Conservation (phyloP, 495 filamentous ascomycete genomes). For the Recurvomyces mirabilis region DNA sequence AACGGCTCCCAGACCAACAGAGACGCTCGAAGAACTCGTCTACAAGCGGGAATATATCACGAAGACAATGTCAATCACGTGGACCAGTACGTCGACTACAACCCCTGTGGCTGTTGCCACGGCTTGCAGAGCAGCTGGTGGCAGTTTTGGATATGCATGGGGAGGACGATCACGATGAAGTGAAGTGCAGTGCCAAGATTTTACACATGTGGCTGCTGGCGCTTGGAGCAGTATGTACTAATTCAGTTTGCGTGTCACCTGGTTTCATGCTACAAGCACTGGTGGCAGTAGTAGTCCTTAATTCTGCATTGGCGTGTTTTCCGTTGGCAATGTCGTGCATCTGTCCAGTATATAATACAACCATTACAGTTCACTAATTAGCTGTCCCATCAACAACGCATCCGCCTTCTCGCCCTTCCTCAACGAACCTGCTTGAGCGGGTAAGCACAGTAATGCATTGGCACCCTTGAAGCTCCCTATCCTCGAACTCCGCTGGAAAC, state of each 20-base stretch:
- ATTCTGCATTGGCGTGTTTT: too few relatives aligned
- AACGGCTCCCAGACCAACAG: slow-evolving; percentile 1
- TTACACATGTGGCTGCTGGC: too few relatives aligned
- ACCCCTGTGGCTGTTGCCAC: not conserved
- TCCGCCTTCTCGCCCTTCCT: slow-evolving; percentile 46
- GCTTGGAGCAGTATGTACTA: too few relatives aligned
- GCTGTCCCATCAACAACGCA: slow-evolving; percentile 50
- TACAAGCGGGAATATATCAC: slow-evolving; percentile 1
- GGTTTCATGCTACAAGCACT: too few relatives aligned
- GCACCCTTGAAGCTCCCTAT: slow-evolving; percentile 81
- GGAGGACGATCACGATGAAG: too few relatives aligned
- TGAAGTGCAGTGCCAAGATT: too few relatives aligned
- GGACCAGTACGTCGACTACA: not conserved
- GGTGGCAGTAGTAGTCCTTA: too few relatives aligned
- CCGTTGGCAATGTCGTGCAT: too few relatives aligned
- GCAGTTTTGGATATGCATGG: not conserved
- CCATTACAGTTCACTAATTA: too few relatives aligned
- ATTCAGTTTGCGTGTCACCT: too few relatives aligned
- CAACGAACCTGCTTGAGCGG: slow-evolving; percentile 39
- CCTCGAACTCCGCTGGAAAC: slow-evolving; percentile 75
- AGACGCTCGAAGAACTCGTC: not conserved
- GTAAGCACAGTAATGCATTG: slow-evolving; percentile 75
- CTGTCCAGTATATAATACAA: too few relatives aligned
- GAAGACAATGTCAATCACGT: not conserved
- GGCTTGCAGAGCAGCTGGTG: not conserved